Conservation (phyloP, 768 basidiomycete genomes). For the Hericium alpestre region DNA sequence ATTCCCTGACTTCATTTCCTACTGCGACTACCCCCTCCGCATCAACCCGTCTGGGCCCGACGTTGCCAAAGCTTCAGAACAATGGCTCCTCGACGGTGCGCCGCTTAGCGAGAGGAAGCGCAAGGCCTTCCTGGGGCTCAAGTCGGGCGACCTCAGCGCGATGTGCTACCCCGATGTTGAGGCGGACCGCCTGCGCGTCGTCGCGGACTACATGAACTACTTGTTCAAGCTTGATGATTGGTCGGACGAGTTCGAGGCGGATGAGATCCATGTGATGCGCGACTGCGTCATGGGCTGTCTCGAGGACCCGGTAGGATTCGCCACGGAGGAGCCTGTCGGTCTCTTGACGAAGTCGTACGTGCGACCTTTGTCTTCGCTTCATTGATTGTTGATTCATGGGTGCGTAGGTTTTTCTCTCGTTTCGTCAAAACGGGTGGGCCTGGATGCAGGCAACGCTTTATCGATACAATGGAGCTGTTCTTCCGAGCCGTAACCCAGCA, state of each 20-base stretch:
- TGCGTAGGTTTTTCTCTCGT: constrained; percentile 54
- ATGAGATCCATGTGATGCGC: constrained; percentile 43
- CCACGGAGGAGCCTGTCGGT: constrained; percentile 64
- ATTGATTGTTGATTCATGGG: neutral
- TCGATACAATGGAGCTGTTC: constrained; percentile 70
- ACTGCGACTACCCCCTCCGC: constrained; percentile 51
- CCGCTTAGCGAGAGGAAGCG: constrained; percentile 45
- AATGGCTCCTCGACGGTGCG: constrained; percentile 53
- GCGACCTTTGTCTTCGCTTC: neutral
- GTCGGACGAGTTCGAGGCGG: constrained; percentile 69
- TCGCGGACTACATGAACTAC: constrained; percentile 69
- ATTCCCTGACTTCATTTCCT: constrained; percentile 69
- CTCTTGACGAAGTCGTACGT: constrained; percentile 22
- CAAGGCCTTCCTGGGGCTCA: constrained; percentile 57
- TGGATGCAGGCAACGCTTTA: constrained; percentile 60
- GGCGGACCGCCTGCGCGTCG: constrained; percentile 53
- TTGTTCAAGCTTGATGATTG: constrained; percentile 74
- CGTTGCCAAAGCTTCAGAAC: constrained; percentile 52
- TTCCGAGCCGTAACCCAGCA: constrained; percentile 73
- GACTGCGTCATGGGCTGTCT: constrained; percentile 64
- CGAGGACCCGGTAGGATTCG: constrained; percentile 42
- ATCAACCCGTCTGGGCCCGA: constrained; percentile 49
- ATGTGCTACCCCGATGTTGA: constrained; percentile 54
- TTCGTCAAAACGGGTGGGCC: constrained; percentile 51
- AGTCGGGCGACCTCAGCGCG: constrained; percentile 58